phyloP scores from a whole-genome alignment of 2,329 filamentous ascomycete genomes.

The Aspergillus brunneoviolaceus region DNA sequence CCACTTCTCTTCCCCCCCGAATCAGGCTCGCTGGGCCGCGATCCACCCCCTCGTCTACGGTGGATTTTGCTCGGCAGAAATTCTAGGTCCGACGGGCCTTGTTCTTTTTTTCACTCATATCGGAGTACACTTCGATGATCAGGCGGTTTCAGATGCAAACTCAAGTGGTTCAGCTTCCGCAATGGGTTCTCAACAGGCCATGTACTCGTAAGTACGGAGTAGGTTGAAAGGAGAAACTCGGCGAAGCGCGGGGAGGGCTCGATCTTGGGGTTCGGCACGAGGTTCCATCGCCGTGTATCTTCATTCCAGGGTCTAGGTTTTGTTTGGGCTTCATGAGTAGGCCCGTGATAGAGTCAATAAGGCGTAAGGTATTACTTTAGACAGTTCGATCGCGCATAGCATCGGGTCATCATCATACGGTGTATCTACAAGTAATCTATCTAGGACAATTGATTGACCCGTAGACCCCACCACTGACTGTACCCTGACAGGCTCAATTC shows the following conservation, averaged over 20 bases:
- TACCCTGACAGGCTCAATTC: neutral
- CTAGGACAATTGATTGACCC: neutral
- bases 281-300: neutral
- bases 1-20: constrained; percentile 5
- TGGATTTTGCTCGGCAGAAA: constrained; percentile 9
- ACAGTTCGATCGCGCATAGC: too few relatives aligned
- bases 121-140: neutral
- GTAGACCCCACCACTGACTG: neutral
- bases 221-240: neutral
- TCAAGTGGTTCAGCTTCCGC: neutral
- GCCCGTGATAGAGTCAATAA: neutral
- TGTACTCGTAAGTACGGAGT: too few relatives aligned
- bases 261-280: neutral
- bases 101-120: constrained; percentile 1
- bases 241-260: neutral
- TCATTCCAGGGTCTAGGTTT: neutral
- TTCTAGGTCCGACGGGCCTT: constrained; percentile 5
- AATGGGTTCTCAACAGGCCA: neutral
- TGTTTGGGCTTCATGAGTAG: neutral
- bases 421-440: neutral
- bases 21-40: constrained; percentile 12
- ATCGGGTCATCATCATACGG: neutral
- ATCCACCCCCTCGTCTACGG: constrained; percentile 18
- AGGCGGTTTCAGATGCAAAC: constrained; percentile 3
- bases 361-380: too few relatives aligned